These are phyloP conservation scores for Lipomyces kockii DNA, from an alignment of 805 yeast genomes.

Conservation along the genomic window DNA sequence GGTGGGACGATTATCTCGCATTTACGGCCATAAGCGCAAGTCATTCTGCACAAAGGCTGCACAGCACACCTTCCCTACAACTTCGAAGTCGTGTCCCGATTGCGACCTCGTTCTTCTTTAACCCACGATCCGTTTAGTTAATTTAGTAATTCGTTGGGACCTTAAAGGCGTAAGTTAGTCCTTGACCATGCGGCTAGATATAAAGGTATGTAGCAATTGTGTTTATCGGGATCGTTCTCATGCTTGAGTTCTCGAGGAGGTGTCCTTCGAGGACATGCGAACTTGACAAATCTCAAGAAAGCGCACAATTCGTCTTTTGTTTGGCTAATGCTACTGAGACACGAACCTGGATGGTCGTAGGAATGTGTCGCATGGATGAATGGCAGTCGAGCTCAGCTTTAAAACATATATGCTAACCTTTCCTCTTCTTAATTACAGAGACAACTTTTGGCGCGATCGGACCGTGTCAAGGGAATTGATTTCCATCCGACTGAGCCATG, in stretches of 20 bases:
- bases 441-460: slow-evolving; percentile 86
- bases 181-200: slow-evolving; percentile 54
- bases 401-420: background rate
- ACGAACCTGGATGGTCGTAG: background rate
- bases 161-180: background rate
- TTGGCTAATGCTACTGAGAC: background rate
- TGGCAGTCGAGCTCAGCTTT: no score
- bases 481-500: slow-evolving; percentile 98
- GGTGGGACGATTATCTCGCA: background rate
- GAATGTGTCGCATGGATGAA: background rate
- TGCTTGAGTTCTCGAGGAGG: background rate
- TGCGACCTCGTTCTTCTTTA: no score
- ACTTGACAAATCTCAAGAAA: background rate
- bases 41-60: background rate
- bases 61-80: background rate
- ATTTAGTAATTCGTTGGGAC: background rate
- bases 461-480: slow-evolving; percentile 96
- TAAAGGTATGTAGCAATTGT: slow-evolving; percentile 46
- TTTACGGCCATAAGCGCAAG: background rate
- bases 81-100: no score
- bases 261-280: background rate
- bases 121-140: background rate
- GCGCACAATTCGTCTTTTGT: background rate
- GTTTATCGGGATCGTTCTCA: background rate
- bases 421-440: slow-evolving; percentile 16